Percentiles rank a stretch among this genome's conserved stretches.
Conservation (phyloP, 1,139 yeast genomes). For the Blastobotrys persicus region DNA sequence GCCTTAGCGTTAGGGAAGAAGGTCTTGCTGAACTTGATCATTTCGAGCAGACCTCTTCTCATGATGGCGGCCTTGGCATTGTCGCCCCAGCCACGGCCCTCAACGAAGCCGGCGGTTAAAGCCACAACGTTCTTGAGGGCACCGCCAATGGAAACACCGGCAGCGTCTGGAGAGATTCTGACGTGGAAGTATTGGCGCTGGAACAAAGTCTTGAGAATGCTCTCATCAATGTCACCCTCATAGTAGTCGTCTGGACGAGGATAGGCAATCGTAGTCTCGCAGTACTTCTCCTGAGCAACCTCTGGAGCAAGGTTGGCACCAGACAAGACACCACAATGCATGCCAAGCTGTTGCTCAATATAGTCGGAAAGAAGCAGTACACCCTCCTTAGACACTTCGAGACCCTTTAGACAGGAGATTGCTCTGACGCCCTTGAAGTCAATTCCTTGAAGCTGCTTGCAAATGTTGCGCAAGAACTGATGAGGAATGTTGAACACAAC, state of each 20-base stretch:
- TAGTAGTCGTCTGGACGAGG: slow-evolving; percentile 59
- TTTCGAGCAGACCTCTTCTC: slow-evolving; percentile 90
- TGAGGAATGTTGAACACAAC: slow-evolving; percentile 91
- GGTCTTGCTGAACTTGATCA: slow-evolving; percentile 75
- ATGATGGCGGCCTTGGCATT: slow-evolving; percentile 94
- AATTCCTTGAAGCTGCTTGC: slow-evolving; percentile 72
- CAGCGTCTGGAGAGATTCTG: slow-evolving; percentile 80
- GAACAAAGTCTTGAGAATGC: slow-evolving; percentile 67
- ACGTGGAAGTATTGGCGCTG: slow-evolving; percentile 97
- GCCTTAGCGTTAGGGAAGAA: slow-evolving; percentile 69
- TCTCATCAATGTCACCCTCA: slow-evolving; percentile 77
- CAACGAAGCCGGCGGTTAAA: slow-evolving; percentile 90
- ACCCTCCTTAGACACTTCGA: slow-evolving; percentile 76
- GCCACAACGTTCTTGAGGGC: slow-evolving; percentile 94
- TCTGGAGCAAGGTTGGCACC: slow-evolving; percentile 96
- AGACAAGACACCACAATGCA: slow-evolving; percentile 89
- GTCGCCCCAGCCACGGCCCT: slow-evolving; percentile 97
- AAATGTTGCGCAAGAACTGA: slow-evolving; percentile 75
- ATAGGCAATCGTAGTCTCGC: slow-evolving; percentile 93
- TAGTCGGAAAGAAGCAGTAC: slow-evolving; percentile 75
- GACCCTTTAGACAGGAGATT: slow-evolving; percentile 89
- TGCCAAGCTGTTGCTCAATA: slow-evolving; percentile 71
- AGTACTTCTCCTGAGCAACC: slow-evolving; percentile 90
- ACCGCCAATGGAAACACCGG: slow-evolving; percentile 92
- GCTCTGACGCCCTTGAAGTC: slow-evolving; percentile 72